Evolutionary conservation across 2,329 filamentous ascomycete genomes (phyloP), one percentile per base, ranked within the genome.

Genomic region (Beauveria sp.): DNA sequence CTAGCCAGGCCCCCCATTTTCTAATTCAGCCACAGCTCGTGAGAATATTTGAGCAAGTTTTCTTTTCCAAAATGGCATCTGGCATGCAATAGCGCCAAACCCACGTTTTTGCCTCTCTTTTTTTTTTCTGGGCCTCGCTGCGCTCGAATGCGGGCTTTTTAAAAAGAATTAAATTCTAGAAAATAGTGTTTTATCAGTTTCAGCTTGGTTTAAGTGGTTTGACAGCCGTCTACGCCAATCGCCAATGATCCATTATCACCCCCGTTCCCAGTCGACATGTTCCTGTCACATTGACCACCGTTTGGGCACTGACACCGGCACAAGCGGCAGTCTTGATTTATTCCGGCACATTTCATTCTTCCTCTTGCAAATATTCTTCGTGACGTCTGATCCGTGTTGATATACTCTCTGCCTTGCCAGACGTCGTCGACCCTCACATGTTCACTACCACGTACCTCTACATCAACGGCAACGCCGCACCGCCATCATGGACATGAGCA

Each of bases 21-120:
- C 34, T 14, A 37, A 2, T 16, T 37, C 12, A 55, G 53, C 53
- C 53, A 55, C 53, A 44, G 24, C n/a, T n/a, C n/a, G 16, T 74
- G 72, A 72, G 72, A 67, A 64, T 70, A 63, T 74, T 74, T 74
- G 72, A 74, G 72, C 72, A 74, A 74, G 72, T 74, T 74, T 72
- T 62, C 30, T 30, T 20, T 20, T 43, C n/a, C 18, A 18, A 10
- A 43, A 18, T 43, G 41, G 41, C n/a, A 43, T 63, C 58, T 63
- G 53, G 53, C 59, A 60, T 58, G 43, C 24, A 43, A 40, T 34
- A 34, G 65, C 62, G 61, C 64, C 43, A 61, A 55, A 54, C 37
- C 34, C 46, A 30, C 20, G 10, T 26, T 34, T 34, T 34, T 1
- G 24, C 12, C 30, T 12, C 22, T 51, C 47, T 28, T 41, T 47